phyloP scores from a whole-genome alignment of 257 asterid genomes.

The Solanum verrucosum region DNA sequence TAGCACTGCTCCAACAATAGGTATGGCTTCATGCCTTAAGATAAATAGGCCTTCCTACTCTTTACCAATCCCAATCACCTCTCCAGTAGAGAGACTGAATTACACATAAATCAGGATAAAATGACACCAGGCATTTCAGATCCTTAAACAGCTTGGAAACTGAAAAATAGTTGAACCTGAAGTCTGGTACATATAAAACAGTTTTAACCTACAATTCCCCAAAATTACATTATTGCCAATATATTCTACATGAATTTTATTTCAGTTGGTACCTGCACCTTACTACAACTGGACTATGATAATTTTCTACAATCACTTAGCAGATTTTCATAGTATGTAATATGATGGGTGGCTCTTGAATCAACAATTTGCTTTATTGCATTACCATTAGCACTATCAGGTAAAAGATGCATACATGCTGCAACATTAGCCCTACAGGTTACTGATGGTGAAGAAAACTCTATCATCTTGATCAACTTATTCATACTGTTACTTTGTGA shows the following conservation, averaged over 20 bases:
- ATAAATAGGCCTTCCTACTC: too few species aligned
- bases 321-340: not conserved
- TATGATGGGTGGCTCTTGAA: not conserved
- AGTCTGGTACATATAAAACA: not conserved
- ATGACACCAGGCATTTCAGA: not conserved
- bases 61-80: not conserved
- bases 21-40: too few species aligned
- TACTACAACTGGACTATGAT: not conserved
- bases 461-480: not conserved
- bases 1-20: not conserved
- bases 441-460: not conserved
- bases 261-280: too few species aligned
- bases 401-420: not conserved
- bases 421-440: not conserved
- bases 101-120: not conserved
- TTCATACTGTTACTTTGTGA: not conserved
- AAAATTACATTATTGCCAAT: too few species aligned
- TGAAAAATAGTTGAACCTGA: not conserved
- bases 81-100: not conserved
- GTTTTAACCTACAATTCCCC: too few species aligned
- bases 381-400: not conserved
- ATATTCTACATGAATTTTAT: too few species aligned
- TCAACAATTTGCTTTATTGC: not conserved
- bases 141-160: not conserved
- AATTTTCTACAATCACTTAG: not conserved